Percentiles rank a stretch among this genome's conserved stretches.
Conservation (phyloP, 306 rosid species). For the Cajanus cajan region DNA sequence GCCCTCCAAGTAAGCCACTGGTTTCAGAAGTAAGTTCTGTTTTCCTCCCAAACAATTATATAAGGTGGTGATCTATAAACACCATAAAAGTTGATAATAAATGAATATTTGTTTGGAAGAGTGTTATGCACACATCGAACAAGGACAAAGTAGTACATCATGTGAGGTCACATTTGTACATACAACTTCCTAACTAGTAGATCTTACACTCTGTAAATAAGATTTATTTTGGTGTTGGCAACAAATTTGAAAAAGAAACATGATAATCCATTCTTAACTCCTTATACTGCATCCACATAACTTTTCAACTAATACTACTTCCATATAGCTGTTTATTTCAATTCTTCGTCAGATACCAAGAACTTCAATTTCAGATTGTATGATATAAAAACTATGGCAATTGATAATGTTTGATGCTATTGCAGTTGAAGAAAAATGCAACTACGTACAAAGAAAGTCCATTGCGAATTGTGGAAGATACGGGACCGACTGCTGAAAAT, state of each 20-base stretch:
- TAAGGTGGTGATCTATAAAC: not conserved
- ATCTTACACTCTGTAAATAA: not conserved
- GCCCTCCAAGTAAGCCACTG: not conserved
- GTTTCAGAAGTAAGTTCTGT: slow-evolving; percentile 11
- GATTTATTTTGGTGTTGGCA: not conserved
- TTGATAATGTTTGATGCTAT: not conserved
- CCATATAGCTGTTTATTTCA: no score
- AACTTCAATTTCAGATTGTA: not conserved
- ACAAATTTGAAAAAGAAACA: not conserved
- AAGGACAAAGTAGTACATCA: no score
- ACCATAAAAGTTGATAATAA: not conserved
- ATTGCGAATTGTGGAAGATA: not conserved
- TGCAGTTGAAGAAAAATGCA: slow-evolving; percentile 1
- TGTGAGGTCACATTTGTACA: not conserved
- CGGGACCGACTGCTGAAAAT: slow-evolving; percentile 17
- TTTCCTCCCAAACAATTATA: not conserved
- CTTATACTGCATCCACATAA: not conserved
- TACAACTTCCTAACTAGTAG: not conserved
- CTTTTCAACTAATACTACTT: not conserved
- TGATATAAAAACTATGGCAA: not conserved
- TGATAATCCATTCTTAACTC: not conserved
- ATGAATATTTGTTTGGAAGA: not conserved
- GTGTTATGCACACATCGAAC: not conserved
- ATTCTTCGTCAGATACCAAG: not conserved
- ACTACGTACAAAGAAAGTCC: not conserved